phyloP scores from a whole-genome alignment of 2,329 filamentous ascomycete species.

The Diaporthe sp. region DNA sequence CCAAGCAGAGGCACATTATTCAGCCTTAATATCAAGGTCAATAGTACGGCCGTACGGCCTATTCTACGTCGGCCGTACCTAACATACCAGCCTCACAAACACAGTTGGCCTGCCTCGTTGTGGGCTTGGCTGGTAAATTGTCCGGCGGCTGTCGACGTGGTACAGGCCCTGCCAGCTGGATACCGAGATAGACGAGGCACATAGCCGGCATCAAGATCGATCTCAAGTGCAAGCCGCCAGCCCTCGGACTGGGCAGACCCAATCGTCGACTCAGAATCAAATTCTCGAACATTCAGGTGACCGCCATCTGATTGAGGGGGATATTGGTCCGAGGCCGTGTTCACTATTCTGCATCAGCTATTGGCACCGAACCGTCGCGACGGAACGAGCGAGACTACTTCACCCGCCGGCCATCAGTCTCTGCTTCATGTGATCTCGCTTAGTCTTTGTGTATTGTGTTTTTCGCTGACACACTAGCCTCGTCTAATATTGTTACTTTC shows the following conservation, averaged over 20 bases:
- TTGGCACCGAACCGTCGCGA: background rate
- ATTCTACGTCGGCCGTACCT: conserved; percentile 14
- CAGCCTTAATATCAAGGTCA: background rate
- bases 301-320: background rate
- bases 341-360: conserved; percentile 1
- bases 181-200: conserved; percentile 27
- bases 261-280: background rate
- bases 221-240: background rate
- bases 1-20: background rate
- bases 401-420: background rate
- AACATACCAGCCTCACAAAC: conserved; percentile 14
- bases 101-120: background rate
- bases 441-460: conserved; percentile 14
- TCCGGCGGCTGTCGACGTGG: conserved; percentile 30
- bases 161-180: conserved; percentile 34
- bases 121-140: conserved; percentile 6
- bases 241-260: background rate
- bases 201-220: conserved; percentile 29
- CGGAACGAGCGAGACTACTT: conserved; percentile 19
- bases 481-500: background rate
- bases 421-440: conserved; percentile 11
- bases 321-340: background rate
- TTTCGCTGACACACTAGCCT: background rate
- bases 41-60: conserved; percentile 25
- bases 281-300: background rate